phyloP scores from a whole-genome alignment of 768 basidiomycete genomes.

The Tulasnella sp. region DNA sequence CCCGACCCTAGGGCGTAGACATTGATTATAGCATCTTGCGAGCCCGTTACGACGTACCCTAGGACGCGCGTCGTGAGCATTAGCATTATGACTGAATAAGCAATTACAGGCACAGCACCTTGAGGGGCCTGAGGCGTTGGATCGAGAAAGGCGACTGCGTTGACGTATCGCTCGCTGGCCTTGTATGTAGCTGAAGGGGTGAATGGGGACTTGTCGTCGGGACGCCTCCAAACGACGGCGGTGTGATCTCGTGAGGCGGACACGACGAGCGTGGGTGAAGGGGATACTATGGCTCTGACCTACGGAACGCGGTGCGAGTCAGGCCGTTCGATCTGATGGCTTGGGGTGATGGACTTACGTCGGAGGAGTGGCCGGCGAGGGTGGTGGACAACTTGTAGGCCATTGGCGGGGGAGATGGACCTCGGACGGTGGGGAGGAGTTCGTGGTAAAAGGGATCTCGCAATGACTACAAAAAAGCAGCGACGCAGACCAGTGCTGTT shows the following conservation, averaged over 20 bases:
- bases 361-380: constrained; percentile 54
- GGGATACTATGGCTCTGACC: constrained; percentile 75
- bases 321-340: constrained; percentile 20
- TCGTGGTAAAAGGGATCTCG: too few species aligned
- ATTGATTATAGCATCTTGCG: constrained; percentile 81
- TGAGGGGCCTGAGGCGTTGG: constrained; percentile 53
- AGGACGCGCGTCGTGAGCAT: constrained; percentile 11
- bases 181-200: constrained; percentile 40
- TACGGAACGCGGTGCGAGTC: constrained; percentile 25
- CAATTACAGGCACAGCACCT: constrained; percentile 5
- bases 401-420: too few species aligned
- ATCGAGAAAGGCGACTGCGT: constrained; percentile 65
- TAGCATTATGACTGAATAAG: neutral
- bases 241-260: constrained; percentile 89
- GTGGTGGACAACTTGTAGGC: constrained; percentile 72
- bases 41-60: constrained; percentile 82
- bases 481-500: too few species aligned
- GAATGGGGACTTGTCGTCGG: constrained; percentile 39
- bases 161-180: constrained; percentile 65
- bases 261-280: constrained; percentile 62
- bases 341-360: constrained; percentile 39
- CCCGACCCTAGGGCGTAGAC: constrained; percentile 53
- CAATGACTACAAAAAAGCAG: too few species aligned
- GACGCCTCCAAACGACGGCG: constrained; percentile 71
- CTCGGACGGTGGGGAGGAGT: too few species aligned